Percentiles rank a stretch among this genome's conserved stretches.
Evolutionary conservation across 1,139 yeast species (phyloP).

Genomic region (Ogataea hybrid): DNA sequence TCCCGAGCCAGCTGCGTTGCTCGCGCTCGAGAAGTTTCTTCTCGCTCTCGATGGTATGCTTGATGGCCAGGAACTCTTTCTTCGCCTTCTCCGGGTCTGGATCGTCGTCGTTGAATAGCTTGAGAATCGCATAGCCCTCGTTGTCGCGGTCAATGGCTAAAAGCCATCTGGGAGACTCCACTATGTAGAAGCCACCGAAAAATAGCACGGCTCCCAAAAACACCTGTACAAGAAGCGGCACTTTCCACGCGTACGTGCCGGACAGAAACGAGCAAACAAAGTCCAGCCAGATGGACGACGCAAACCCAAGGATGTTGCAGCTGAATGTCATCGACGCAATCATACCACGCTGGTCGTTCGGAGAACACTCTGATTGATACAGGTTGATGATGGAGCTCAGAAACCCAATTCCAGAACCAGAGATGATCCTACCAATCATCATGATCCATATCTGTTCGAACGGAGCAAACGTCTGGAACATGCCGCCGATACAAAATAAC

Average conservation of each 20-base stretch:
- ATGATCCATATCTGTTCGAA: conserved; percentile 39
- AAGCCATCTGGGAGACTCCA: conserved; percentile 56
- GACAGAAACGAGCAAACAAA: conserved; percentile 49
- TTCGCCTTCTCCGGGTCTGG: conserved; percentile 38
- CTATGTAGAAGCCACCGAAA: conserved; percentile 52
- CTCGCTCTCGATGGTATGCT: conserved; percentile 46
- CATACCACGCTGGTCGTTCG: conserved; percentile 53
- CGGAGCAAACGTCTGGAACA: conserved; percentile 46
- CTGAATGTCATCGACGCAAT: conserved; percentile 55
- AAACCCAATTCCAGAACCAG: conserved; percentile 54
- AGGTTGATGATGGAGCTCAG: conserved; percentile 52
- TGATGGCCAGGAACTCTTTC: conserved; percentile 43
- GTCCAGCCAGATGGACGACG: conserved; percentile 55
- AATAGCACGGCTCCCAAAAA: conserved; percentile 44
- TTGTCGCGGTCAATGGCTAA: conserved; percentile 49
- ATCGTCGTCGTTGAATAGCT: conserved; percentile 43
- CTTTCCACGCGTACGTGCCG: conserved; percentile 48
- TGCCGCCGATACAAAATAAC: conserved; percentile 50
- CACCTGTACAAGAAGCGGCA: conserved; percentile 51
- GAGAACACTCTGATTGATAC: conserved; percentile 56
- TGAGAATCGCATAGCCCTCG: conserved; percentile 47
- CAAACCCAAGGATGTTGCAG: conserved; percentile 52
- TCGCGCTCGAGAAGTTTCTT: conserved; percentile 40
- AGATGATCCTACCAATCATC: conserved; percentile 48
- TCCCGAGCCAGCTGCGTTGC: conserved; percentile 32